Base-by-base conservation (phyloP, 176 grass and related monocot species). In the Oryza officinalis region DNA sequence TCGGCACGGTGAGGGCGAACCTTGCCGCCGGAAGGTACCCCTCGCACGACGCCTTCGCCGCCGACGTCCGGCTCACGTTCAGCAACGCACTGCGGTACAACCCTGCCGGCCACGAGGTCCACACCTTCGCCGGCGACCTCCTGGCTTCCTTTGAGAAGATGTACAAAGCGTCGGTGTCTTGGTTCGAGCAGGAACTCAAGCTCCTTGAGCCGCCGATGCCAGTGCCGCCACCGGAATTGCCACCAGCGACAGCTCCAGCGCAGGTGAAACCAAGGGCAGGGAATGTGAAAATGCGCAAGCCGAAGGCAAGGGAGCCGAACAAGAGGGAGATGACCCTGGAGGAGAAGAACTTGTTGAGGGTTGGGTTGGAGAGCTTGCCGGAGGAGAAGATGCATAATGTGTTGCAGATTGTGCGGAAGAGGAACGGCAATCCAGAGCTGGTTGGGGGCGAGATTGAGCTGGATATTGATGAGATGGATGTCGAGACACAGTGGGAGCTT, bases 401-500 rank as follows among this genome's bases (percentile, higher is more conserved):
- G 59, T 49, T 99, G 13, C 89, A 85, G 81, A 99, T 99, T 75
- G 91, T 96, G 27, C 66, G 83, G 22, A 99, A 99, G 91, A 86
- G 93, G 81, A 94, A 90, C 11, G 66, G 32, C 69, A 85, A 92
- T 43, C 71, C 91, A 0, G 83, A 89, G 43, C 88, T 92, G 83
- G 80, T 90, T 44, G 96, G 93, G 14, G 96, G 95, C 78, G 96
- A 96, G 87, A 96, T 99, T 2, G 93, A 99, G 83, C 74, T 99
- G 46, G 96, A 99, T 63, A 94, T 99, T 0, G 91, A 96, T 6
- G 72, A 86, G 22, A 94, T 99, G 93, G 96, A 96, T 72, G 84
- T 89, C 0, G 96, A 99, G 50, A 99, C 96, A 0, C 86, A 90
- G 27, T 99, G 96, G 96, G 93, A 95, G 87, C 87, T 99, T 27